Evolutionary conservation across 1,284 basidiomycete species (phyloP).

Genomic region (Coniferiporia weirii): DNA sequence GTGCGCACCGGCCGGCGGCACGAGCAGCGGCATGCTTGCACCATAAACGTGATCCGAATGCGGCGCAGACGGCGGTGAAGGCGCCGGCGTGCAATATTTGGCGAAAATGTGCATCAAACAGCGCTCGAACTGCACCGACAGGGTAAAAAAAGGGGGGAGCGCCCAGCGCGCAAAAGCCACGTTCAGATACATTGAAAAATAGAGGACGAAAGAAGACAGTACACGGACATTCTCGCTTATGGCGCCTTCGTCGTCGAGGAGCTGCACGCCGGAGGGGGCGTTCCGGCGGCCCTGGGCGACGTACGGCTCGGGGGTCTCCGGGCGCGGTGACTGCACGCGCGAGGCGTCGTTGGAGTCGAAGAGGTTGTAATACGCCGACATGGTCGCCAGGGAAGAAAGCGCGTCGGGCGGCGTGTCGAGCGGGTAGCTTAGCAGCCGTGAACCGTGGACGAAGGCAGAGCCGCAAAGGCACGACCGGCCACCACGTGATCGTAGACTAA

Average conservation of each 20-base stretch:
- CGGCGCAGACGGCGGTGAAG: conserved; percentile 21
- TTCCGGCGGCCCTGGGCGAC: conserved; percentile 56
- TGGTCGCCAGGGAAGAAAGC: not conserved
- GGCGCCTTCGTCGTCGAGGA: conserved; percentile 61
- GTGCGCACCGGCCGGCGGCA: conserved; percentile 54
- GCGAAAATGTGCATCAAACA: conserved; percentile 68
- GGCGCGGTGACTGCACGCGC: conserved; percentile 43
- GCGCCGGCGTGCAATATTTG: conserved; percentile 61
- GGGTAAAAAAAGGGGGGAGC: not conserved
- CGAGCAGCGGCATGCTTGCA: conserved; percentile 28
- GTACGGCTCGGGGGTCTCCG: conserved; percentile 57
- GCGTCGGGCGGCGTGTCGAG: too few species aligned
- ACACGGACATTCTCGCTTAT: conserved; percentile 54
- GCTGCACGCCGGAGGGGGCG: conserved; percentile 33
- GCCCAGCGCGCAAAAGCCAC: too few species aligned
- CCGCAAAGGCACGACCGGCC: not conserved
- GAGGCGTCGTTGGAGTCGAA: conserved; percentile 12
- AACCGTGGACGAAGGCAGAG: too few species aligned
- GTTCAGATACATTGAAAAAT: not conserved
- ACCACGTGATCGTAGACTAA: not conserved
- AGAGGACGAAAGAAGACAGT: not conserved
- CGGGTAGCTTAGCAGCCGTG: too few species aligned
- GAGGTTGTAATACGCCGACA: conserved; percentile 6
- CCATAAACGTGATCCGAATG: conserved; percentile 15
- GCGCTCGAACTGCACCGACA: conserved; percentile 45